phyloP scores from a whole-genome alignment of 805 yeast species.

The Pichia kluyveri region DNA sequence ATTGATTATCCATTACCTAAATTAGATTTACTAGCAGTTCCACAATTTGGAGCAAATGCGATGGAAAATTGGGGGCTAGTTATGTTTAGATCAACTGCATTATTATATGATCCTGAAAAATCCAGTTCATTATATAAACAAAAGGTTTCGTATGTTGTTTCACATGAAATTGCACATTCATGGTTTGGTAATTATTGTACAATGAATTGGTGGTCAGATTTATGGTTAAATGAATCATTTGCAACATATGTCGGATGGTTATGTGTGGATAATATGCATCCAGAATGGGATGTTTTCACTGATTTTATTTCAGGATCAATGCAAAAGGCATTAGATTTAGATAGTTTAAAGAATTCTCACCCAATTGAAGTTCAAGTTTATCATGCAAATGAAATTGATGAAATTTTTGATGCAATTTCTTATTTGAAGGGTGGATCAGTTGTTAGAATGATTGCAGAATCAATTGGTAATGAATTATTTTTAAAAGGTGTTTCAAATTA shows the following conservation, averaged over 20 bases:
- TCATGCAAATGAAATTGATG: slow-evolving; percentile 71
- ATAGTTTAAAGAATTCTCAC: slow-evolving; percentile 57
- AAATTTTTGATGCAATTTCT: slow-evolving; percentile 75
- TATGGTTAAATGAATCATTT: slow-evolving; percentile 86
- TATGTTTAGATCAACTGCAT: slow-evolving; percentile 53
- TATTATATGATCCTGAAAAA: slow-evolving; percentile 38
- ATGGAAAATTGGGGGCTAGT: slow-evolving; percentile 90
- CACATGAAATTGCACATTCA: slow-evolving; percentile 84
- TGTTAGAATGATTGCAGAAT: slow-evolving; percentile 65
- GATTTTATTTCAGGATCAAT: slow-evolving; percentile 43
- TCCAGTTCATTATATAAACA: slow-evolving; percentile 48
- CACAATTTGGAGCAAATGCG: slow-evolving; percentile 74
- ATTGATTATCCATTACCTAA: slow-evolving; percentile 70
- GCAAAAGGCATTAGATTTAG: slow-evolving; percentile 44
- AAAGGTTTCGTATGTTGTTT: slow-evolving; percentile 73
- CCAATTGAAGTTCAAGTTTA: slow-evolving; percentile 78
- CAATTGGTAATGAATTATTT: slow-evolving; percentile 60
- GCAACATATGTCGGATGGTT: slow-evolving; percentile 80
- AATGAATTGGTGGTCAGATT: slow-evolving; percentile 91
- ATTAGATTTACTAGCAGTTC: slow-evolving; percentile 71
- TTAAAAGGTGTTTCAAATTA: slow-evolving; percentile 66
- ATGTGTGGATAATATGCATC: slow-evolving; percentile 60
- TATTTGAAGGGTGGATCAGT: slow-evolving; percentile 76
- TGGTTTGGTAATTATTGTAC: slow-evolving; percentile 89
- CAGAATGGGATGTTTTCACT: slow-evolving; percentile 74